These are phyloP conservation scores for Tolypocladium sp. DNA, from an alignment of 2,329 filamentous ascomycete genomes.

Conservation along the genomic window DNA sequence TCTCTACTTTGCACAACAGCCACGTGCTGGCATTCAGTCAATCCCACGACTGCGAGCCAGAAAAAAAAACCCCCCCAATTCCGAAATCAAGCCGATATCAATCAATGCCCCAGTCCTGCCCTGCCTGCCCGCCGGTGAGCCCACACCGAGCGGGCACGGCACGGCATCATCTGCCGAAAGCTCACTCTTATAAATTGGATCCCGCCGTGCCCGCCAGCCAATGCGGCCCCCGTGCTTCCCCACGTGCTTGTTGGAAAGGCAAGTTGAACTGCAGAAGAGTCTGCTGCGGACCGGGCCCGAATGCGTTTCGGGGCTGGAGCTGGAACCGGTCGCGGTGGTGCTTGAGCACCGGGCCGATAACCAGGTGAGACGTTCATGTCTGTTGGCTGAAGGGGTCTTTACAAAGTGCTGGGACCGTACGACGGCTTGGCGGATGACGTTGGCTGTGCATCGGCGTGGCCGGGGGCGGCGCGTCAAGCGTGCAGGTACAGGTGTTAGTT, in stretches of 20 bases:
- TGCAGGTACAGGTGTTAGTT: neutral
- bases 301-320: neutral
- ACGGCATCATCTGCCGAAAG: neutral
- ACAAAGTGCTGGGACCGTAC: too few relatives aligned
- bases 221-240: neutral
- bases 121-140: neutral
- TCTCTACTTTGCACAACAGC: too few relatives aligned
- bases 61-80: too few relatives aligned
- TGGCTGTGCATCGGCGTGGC: neutral
- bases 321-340: neutral
- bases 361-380: neutral
- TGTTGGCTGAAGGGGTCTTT: too few relatives aligned
- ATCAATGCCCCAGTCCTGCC: neutral
- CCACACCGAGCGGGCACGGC: neutral
- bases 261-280: neutral
- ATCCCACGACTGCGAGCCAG: too few relatives aligned
- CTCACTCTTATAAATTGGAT: neutral
- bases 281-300: neutral
- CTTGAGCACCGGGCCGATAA: neutral
- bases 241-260: neutral
- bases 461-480: neutral
- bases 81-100: too few relatives aligned
- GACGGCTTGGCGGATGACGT: neutral
- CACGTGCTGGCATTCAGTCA: too few relatives aligned
- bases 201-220: neutral